Evolutionary conservation across 257 asterid genomes (phyloP).

Genomic region (Gardenia jasminoides): DNA sequence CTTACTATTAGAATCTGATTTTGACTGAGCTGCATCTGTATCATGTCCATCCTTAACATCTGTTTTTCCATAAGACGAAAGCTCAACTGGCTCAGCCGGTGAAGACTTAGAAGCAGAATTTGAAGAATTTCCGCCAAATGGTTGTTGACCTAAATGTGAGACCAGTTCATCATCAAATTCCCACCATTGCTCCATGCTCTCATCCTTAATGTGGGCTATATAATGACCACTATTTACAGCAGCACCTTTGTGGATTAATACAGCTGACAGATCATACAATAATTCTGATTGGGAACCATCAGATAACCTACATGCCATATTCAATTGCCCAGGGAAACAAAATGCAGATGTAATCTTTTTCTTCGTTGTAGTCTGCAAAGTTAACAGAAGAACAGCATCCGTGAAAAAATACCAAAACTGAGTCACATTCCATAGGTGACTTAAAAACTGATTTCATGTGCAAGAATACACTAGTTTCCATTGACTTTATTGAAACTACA

Average conservation of each 20-base stretch:
- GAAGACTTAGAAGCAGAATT: slow-evolving; percentile 45
- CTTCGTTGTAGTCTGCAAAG: slow-evolving; percentile 86
- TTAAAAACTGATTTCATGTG: neutral
- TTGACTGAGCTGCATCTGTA: slow-evolving; percentile 32
- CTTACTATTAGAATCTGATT: slow-evolving; percentile 39
- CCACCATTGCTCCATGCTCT: slow-evolving; percentile 90
- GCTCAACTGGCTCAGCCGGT: slow-evolving; percentile 40
- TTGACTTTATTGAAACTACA: neutral
- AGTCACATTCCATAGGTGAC: neutral
- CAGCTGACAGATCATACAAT: slow-evolving; percentile 87
- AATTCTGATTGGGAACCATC: slow-evolving; percentile 54
- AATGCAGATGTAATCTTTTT: slow-evolving; percentile 90
- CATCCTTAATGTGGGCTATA: slow-evolving; percentile 86
- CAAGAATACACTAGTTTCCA: neutral
- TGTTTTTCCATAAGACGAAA: slow-evolving; percentile 34
- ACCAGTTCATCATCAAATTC: slow-evolving; percentile 95
- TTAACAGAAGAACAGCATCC: slow-evolving; percentile 27
- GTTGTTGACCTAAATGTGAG: slow-evolving; percentile 75
- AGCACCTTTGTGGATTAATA: slow-evolving; percentile 95
- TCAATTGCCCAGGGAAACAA: slow-evolving; percentile 74
- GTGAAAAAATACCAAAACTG: slow-evolving; percentile 12
- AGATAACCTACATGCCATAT: slow-evolving; percentile 70
- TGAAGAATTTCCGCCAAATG: slow-evolving; percentile 62
- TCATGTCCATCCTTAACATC: slow-evolving; percentile 40
- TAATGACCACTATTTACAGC: slow-evolving; percentile 97